phyloP scores from a whole-genome alignment of 768 basidiomycete species.

The Tricholoma terreum region DNA sequence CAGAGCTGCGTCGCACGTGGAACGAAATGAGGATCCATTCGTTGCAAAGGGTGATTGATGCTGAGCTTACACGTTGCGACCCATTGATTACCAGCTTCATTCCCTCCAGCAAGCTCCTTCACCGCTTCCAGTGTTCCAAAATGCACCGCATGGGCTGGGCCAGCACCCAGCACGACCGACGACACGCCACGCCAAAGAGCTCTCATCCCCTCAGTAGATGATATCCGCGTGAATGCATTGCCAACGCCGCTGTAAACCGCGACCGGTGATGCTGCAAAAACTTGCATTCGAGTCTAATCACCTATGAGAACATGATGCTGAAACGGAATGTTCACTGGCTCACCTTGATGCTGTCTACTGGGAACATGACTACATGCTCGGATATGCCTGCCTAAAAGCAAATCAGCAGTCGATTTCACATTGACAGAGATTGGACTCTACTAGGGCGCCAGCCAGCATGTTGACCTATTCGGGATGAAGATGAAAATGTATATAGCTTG shows the following conservation, averaged over 20 bases:
- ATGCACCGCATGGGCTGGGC: conserved; percentile 97
- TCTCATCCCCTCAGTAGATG: conserved; percentile 88
- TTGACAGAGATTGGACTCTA: conserved; percentile 40
- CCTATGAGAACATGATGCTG: conserved; percentile 3
- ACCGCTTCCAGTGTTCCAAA: conserved; percentile 95
- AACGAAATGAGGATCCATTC: conserved; percentile 6
- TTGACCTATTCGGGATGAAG: conserved; percentile 58
- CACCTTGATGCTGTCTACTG: conserved; percentile 97
- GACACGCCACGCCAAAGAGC: conserved; percentile 95
- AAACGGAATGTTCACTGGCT: conserved; percentile 21
- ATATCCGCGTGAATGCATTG: conserved; percentile 88
- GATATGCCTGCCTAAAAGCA: conserved; percentile 87
- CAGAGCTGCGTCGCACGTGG: conserved; percentile 49
- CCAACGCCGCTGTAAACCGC: conserved; percentile 88
- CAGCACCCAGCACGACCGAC: conserved; percentile 93
- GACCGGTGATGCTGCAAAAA: conserved; percentile 81
- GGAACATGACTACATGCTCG: conserved; percentile 99
- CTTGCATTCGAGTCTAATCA: conserved; percentile 96
- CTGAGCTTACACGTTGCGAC: conserved; percentile 74
- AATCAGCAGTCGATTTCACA: background rate
- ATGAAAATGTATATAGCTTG: conserved; percentile 11
- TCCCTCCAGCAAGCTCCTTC: conserved; percentile 90
- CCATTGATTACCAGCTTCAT: conserved; percentile 77
- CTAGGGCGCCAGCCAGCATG: conserved; percentile 96
- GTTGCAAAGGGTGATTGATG: background rate